phyloP scores from a whole-genome alignment of 2,329 filamentous ascomycete species.

The Stachybotrys chartarum region DNA sequence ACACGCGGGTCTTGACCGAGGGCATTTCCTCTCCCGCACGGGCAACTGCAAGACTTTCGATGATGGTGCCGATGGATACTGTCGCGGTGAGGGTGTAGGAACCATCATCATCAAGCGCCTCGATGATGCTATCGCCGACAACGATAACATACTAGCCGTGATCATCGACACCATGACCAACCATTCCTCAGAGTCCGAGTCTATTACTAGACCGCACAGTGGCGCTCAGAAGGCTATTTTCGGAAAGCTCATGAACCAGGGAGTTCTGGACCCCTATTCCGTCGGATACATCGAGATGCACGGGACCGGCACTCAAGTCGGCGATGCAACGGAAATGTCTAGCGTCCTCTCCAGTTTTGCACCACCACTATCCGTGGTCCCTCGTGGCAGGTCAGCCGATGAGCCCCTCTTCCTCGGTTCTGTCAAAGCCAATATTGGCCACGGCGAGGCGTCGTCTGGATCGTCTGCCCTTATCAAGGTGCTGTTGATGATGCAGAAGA shows the following conservation, averaged over 20 bases:
- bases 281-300: constrained; percentile 88
- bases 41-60: constrained; percentile 40
- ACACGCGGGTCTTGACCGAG: constrained; percentile 54
- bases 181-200: constrained; percentile 62
- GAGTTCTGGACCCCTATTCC: constrained; percentile 67
- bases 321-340: constrained; percentile 76
- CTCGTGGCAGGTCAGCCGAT: constrained; percentile 16
- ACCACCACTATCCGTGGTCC: constrained; percentile 30
- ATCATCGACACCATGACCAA: constrained; percentile 60
- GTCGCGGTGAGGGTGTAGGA: constrained; percentile 41
- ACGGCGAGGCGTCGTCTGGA: constrained; percentile 56
- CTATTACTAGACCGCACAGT: constrained; percentile 65
- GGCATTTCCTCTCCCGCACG: constrained; percentile 54
- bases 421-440: constrained; percentile 59
- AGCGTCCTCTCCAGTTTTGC: constrained; percentile 59
- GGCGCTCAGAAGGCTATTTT: constrained; percentile 56
- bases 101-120: constrained; percentile 43
- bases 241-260: constrained; percentile 59
- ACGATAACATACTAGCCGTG: constrained; percentile 58
- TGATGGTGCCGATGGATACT: constrained; percentile 54
- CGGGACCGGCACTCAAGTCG: constrained; percentile 83
- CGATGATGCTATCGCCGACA: constrained; percentile 41
- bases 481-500: constrained; percentile 41
- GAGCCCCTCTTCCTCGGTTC: constrained; percentile 56
- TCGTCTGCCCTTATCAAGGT: constrained; percentile 47